Conservation (phyloP, 495 filamentous ascomycete genomes). For the Trichoderma asperelloides region DNA sequence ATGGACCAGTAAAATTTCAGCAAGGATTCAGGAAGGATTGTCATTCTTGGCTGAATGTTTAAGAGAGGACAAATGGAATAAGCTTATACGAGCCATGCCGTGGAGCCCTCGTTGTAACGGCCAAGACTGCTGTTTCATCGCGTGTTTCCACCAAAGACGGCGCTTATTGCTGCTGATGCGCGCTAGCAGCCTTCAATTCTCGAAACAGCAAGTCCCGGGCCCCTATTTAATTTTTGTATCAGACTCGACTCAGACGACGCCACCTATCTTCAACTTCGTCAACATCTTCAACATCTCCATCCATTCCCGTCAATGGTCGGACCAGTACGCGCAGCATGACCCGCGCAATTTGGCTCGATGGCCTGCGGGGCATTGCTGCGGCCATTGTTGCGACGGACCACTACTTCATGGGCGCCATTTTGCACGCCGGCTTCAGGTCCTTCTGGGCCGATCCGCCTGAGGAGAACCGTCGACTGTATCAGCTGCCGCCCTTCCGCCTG, state of each 20-base stretch:
- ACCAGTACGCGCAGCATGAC: background rate
- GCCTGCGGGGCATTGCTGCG: slow-evolving; percentile 34
- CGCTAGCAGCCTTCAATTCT: slow-evolving; percentile 1
- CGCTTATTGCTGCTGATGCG: background rate
- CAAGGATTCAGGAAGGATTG: too few species aligned
- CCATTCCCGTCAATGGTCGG: background rate
- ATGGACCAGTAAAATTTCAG: too few species aligned
- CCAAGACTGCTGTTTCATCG: too few species aligned
- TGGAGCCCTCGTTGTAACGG: too few species aligned
- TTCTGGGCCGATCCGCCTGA: slow-evolving; percentile 5
- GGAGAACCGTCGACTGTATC: slow-evolving; percentile 19
- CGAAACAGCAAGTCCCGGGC: background rate
- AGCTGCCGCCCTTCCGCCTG: slow-evolving; percentile 49
- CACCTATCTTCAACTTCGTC: background rate
- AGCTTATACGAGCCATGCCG: too few species aligned
- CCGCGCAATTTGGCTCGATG: slow-evolving; percentile 24
- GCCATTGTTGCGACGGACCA: slow-evolving; percentile 31
- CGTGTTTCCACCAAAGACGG: background rate
- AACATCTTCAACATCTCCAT: background rate
- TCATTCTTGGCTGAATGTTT: too few species aligned
- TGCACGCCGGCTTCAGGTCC: slow-evolving; percentile 1
- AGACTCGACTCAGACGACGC: background rate
- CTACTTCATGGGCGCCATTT: slow-evolving; percentile 11
- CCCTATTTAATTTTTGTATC: background rate
- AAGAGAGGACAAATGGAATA: too few species aligned